Percentiles rank a stretch among this genome's conserved stretches.
phyloP scores from a whole-genome alignment of 2,329 filamentous ascomycete species.

The Periglandula ipomoeae region DNA sequence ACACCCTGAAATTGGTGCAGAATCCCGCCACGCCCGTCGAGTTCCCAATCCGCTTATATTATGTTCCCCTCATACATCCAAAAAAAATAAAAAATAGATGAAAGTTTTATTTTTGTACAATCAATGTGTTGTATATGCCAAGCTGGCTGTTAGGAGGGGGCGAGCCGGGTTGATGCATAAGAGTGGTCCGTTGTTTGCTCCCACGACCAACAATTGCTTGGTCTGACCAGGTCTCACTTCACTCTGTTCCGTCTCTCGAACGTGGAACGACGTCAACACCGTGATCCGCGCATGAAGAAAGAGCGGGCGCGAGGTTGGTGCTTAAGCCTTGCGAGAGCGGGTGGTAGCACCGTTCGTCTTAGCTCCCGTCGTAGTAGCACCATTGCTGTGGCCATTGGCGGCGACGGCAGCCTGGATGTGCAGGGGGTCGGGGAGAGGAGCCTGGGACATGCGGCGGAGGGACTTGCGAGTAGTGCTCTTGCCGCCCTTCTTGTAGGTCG shows the following conservation, averaged over 20 bases:
- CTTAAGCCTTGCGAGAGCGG: conserved; percentile 58
- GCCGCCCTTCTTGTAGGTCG: conserved; percentile 84
- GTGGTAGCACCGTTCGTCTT: conserved; percentile 53
- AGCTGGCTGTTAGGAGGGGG: background rate
- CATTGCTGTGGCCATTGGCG: conserved; percentile 42
- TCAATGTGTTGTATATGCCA: background rate
- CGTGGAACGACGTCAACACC: background rate
- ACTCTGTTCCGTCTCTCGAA: background rate
- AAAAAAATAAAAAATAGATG: background rate
- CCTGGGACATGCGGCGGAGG: conserved; percentile 55
- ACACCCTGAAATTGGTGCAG: background rate
- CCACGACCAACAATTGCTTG: background rate
- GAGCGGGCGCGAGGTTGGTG: background rate
- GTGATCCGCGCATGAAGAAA: background rate
- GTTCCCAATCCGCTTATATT: background rate
- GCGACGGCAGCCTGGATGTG: conserved; percentile 51
- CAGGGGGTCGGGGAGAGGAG: conserved; percentile 72
- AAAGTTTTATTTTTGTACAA: conserved; percentile 7
- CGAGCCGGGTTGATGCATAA: background rate
- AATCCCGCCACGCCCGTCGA: conserved; percentile 1
- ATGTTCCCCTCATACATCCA: conserved; percentile 4
- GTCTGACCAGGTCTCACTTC: background rate
- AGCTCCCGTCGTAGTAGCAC: conserved; percentile 43
- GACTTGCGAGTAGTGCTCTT: conserved; percentile 78
- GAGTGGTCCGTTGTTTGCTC: background rate